These are phyloP conservation scores for Hordeum vulgare DNA, from an alignment of 176 grass and related monocot species.

Conservation along the genomic window MorexV3_pseudomolecules_assembly NC_058518.1:418775457-418775956, in stretches of 20 bases:
- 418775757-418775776: no score
- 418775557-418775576: slow-evolving; percentile 57
- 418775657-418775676: slow-evolving; percentile 88
- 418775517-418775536: neutral
- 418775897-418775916: neutral
- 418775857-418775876: neutral
- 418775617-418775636: slow-evolving; percentile 87
- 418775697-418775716: slow-evolving; percentile 72
- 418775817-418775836: no score
- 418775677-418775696: slow-evolving; percentile 95
- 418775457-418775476: neutral
- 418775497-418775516: neutral
- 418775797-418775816: neutral
- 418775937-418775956: slow-evolving; percentile 52
- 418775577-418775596: slow-evolving; percentile 92
- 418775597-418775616: slow-evolving; percentile 98
- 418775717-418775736: slow-evolving; percentile 93
- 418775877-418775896: neutral
- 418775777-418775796: neutral
- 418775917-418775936: neutral
- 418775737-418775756: neutral
- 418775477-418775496: neutral
- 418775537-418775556: neutral
- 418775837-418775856: no score
- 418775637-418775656: slow-evolving; percentile 80